Percentiles rank a stretch among this genome's conserved stretches.
Evolutionary conservation across 2,329 filamentous ascomycete genomes (phyloP).

Genomic region (Pleurostoma richardsiae): DNA sequence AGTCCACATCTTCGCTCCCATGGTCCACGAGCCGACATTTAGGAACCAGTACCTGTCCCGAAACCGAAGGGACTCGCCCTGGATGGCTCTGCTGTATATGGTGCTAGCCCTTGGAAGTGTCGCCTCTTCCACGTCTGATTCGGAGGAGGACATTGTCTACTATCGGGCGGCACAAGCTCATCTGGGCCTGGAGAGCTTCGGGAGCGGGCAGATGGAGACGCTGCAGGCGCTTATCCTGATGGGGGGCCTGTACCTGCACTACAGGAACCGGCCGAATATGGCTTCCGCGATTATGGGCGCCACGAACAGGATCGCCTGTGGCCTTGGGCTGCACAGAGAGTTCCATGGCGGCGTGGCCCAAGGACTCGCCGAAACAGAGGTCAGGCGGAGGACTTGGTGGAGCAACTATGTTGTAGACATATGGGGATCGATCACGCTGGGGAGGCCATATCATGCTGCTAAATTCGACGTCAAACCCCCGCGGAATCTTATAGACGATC

Average conservation of each 20-base stretch:
- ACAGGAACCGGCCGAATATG: conserved; percentile 16
- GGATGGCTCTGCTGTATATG: conserved; percentile 2
- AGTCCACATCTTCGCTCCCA: neutral
- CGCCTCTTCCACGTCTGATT: neutral
- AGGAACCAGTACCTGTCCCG: neutral
- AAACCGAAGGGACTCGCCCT: neutral
- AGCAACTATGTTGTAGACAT: conserved; percentile 35
- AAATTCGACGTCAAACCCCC: conserved; percentile 44
- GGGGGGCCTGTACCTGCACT: conserved; percentile 15
- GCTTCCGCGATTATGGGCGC: conserved; percentile 13
- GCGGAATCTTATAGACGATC: conserved; percentile 30
- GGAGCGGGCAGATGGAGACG: conserved; percentile 9
- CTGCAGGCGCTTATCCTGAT: conserved; percentile 14
- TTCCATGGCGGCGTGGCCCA: neutral
- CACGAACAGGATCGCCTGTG: conserved; percentile 12
- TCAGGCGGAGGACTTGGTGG: conserved; percentile 35
- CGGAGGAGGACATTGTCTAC: neutral
- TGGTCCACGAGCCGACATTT: neutral
- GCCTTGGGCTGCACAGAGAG: conserved; percentile 12
- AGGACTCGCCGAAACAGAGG: conserved; percentile 15
- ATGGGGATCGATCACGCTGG: conserved; percentile 35
- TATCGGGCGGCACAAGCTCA: neutral
- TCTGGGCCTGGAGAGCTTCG: conserved; percentile 1
- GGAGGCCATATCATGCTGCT: conserved; percentile 19
- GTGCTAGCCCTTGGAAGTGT: neutral